Evolutionary conservation across 805 yeast species (phyloP).

Genomic region (Teunomyces cretensis): DNA sequence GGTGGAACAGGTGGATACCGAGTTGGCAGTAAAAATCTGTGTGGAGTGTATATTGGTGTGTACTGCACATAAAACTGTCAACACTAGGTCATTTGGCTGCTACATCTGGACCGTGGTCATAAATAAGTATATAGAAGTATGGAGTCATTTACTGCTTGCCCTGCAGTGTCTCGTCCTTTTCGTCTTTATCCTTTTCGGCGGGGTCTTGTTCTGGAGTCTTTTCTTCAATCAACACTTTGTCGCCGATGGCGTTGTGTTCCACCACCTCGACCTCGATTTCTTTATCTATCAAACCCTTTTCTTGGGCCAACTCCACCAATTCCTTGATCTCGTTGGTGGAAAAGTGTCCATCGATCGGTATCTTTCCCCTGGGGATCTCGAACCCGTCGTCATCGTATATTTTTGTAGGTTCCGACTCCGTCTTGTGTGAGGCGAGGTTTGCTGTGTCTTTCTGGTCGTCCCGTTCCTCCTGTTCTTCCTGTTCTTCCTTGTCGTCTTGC

Average conservation of each 20-base stretch:
- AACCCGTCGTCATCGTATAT: constrained; percentile 35
- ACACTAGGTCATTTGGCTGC: neutral
- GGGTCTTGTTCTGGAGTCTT: constrained; percentile 10
- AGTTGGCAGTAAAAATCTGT: neutral
- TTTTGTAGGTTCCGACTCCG: constrained; percentile 1
- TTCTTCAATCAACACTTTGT: constrained; percentile 23
- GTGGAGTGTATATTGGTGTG: neutral
- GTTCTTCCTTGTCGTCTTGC: no score
- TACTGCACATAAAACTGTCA: neutral
- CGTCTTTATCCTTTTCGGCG: neutral
- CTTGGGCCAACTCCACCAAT: constrained; percentile 30
- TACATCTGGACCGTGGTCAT: neutral
- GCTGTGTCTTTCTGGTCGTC: no score
- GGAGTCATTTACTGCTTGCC: neutral
- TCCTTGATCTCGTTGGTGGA: constrained; percentile 32
- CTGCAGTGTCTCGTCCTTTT: neutral
- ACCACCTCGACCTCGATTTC: constrained; percentile 27
- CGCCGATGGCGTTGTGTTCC: constrained; percentile 26
- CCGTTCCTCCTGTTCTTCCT: no score
- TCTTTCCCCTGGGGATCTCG: constrained; percentile 35
- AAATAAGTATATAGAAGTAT: neutral
- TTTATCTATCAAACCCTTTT: constrained; percentile 26
- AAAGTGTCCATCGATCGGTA: constrained; percentile 43
- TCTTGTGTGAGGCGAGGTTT: no score
- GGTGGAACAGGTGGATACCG: neutral